A percentile compares a stretch with the other conserved stretches of the same genome.
These are phyloP conservation scores for Dictyophora rubrovolvata DNA, from an alignment of 768 basidiomycete species.

Conservation along the genomic window DNA sequence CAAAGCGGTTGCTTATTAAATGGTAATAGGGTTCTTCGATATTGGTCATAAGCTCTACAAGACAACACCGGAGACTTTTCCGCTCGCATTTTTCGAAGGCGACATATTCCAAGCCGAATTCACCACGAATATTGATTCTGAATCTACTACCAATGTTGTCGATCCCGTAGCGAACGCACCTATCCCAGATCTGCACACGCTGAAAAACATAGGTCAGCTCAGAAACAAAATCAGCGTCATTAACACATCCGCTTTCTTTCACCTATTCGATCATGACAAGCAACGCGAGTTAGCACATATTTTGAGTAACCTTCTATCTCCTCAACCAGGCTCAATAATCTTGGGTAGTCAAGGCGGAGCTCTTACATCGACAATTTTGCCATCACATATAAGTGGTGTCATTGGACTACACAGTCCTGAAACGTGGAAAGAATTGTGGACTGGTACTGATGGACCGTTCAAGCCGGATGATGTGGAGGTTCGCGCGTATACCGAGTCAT, in stretches of 20 bases:
- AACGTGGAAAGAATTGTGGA: constrained; percentile 23
- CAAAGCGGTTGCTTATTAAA: neutral
- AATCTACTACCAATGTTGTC: neutral
- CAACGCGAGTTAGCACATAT: constrained; percentile 18
- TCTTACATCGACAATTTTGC: neutral
- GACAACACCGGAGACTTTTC: constrained; percentile 40
- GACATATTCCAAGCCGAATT: constrained; percentile 39
- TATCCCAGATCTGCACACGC: constrained; percentile 15
- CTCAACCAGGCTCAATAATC: constrained; percentile 19
- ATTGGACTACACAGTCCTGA: constrained; percentile 11
- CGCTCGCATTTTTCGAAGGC: constrained; percentile 44
- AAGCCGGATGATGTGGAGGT: neutral
- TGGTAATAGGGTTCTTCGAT: constrained; percentile 9
- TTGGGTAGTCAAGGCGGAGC: constrained; percentile 19
- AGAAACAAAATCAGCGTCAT: constrained; percentile 38
- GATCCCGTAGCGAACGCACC: constrained; percentile 6
- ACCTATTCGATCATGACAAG: constrained; percentile 20
- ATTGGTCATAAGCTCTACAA: constrained; percentile 49
- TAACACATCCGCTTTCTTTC: constrained; percentile 40
- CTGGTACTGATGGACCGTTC: constrained; percentile 1
- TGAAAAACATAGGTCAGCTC: constrained; percentile 35
- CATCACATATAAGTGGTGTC: neutral
- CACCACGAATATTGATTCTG: constrained; percentile 23
- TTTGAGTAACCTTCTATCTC: constrained; percentile 19
- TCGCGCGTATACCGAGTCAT: neutral